Base-by-base conservation (phyloP, 805 yeast genomes). In the Yarrowia deformans region DNA sequence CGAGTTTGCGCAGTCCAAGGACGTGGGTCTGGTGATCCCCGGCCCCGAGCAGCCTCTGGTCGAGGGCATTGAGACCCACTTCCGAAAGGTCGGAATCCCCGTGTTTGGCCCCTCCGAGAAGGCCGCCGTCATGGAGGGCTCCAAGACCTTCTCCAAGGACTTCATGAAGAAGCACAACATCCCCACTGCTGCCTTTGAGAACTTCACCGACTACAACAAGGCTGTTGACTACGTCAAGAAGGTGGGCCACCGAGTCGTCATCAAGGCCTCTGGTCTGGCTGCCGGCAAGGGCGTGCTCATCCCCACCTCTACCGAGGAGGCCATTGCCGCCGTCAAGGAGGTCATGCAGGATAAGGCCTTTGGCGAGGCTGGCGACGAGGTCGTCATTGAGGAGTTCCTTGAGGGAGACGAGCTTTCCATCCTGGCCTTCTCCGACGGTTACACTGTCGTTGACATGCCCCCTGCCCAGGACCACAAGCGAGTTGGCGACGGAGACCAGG, bases 31-130 rank as follows among this genome's bases (percentile, higher is more conserved):
- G 69, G 98, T 92, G 6, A 83, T 95, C 54, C 98, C 99, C 45
- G 99, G 99, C 42, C 99, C 99, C n/a, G 99, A 95, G 80, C 97
- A 93, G 81, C 98, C 99, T 45, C 83, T 96, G 71, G 98, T 96
- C 40, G 98, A 95, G 75, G 99, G 99, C 66, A 87, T 95, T 71
- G 79, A 93, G 35, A 79, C 88, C 18, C 81, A 82, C 68, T 93
- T 95, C 83, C 81, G 85, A 71, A 87, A 86, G 70, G 90, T 89
- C 66, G 99, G 99, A 72, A 88, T 95, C 72, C 96, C 97, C 35
- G 97, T 93, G 18, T 95, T 95, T 81, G 99, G 99, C 16, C 99
- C 99, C n/a, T 85, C 90, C 46, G 89, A 85, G 29, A 84, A 85
- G 74, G 99, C 98, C 70, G 98, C 99, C 13, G 79, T 81, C 39